phyloP scores from a whole-genome alignment of 345 rosid genomes.

The Pistacia integerrima region DNA sequence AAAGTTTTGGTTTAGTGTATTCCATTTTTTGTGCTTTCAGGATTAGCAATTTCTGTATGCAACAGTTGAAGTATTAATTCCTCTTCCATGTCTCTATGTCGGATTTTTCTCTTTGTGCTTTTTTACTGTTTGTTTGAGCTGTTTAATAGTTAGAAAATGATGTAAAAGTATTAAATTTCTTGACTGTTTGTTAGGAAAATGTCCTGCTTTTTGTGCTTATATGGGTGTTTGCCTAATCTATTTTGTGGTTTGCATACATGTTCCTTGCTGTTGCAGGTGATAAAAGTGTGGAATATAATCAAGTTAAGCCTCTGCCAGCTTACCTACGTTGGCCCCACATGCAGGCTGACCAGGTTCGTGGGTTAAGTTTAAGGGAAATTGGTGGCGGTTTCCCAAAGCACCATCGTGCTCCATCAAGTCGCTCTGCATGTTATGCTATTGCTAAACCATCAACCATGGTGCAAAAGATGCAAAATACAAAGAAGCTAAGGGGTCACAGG shows the following conservation, averaged over 20 bases:
- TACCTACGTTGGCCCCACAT: conserved; percentile 96
- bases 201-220: not conserved
- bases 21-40: not conserved
- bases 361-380: conserved; percentile 91
- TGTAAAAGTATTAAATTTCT: not conserved
- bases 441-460: conserved; percentile 94
- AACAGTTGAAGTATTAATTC: not conserved
- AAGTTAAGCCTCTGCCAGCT: conserved; percentile 51
- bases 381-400: conserved; percentile 97
- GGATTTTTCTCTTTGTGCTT: not conserved
- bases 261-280: conserved; percentile 46
- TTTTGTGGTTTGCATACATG: conserved; percentile 15
- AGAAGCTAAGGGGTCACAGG: conserved; percentile 91
- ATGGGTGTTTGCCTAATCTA: not conserved
- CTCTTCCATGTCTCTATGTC: not conserved
- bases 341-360: conserved; percentile 94
- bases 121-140: not conserved
- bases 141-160: not conserved
- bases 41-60: not conserved
- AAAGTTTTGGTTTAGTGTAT: not conserved
- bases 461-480: conserved; percentile 88
- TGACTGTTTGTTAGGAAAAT: not conserved
- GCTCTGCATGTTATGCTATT: conserved; percentile 87
- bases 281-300: conserved; percentile 35
- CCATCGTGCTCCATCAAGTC: conserved; percentile 93